Evolutionary conservation across 768 basidiomycete species (phyloP).

Genomic region (Tubosaeta sp.): DNA sequence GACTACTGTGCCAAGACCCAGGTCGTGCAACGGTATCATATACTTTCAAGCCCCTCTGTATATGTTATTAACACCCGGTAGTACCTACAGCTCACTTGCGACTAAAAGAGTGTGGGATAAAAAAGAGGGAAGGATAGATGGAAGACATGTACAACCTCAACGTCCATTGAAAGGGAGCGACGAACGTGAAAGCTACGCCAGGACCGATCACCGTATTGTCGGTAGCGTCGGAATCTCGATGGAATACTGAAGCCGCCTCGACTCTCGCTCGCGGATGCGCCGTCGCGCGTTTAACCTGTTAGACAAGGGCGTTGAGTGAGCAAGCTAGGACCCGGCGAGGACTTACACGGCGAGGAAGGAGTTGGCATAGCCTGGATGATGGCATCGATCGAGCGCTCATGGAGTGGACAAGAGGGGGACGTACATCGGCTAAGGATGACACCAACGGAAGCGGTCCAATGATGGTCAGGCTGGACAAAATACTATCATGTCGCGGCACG

Average conservation of each 20-base stretch:
- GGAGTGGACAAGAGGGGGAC: neutral
- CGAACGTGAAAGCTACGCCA: neutral
- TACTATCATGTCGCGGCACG: slow-evolving; percentile 2
- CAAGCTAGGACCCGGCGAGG: neutral
- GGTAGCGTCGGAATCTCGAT: slow-evolving; percentile 7
- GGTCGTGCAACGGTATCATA: no score
- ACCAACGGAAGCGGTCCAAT: slow-evolving; percentile 8
- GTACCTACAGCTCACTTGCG: neutral
- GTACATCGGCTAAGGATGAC: slow-evolving; percentile 10
- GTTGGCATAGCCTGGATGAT: slow-evolving; percentile 8
- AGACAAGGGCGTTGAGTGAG: neutral
- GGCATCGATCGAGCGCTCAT: no score
- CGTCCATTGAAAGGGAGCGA: neutral
- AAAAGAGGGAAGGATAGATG: neutral
- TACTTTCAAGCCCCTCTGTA: neutral
- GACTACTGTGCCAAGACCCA: no score
- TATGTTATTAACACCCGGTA: neutral
- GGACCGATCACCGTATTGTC: neutral
- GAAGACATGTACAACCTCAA: neutral
- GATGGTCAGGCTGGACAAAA: neutral
- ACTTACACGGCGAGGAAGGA: slow-evolving; percentile 12
- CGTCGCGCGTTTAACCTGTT: slow-evolving; percentile 7
- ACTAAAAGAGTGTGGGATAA: neutral
- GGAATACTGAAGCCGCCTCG: neutral
- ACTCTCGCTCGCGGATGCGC: slow-evolving; percentile 8